Evolutionary conservation across 106 monocot species (phyloP).

Genomic region (Allium sativum): DNA sequence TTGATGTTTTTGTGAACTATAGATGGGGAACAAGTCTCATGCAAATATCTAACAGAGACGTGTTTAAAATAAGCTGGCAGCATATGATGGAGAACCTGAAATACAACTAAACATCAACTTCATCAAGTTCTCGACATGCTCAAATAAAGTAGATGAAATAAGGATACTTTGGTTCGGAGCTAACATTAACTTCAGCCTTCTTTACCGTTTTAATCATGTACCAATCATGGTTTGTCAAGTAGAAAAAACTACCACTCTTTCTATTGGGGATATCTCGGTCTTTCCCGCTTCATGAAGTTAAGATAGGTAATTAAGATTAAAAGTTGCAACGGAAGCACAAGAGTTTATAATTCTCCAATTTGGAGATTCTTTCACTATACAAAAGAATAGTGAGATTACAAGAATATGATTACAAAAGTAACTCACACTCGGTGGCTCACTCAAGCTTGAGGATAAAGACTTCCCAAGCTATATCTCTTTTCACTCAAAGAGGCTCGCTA

Average conservation of each 20-base stretch:
- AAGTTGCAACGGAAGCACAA: too few relatives aligned
- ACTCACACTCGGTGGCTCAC: too few relatives aligned
- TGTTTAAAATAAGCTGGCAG: conserved; percentile 89
- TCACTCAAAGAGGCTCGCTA: too few relatives aligned
- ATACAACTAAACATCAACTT: not conserved
- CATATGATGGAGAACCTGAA: conserved; percentile 82
- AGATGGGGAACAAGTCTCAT: conserved; percentile 45
- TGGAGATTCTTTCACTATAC: too few relatives aligned
- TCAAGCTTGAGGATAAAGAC: too few relatives aligned
- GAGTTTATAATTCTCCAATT: too few relatives aligned
- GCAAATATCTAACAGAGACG: conserved; percentile 46
- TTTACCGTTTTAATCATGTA: conserved; percentile 98
- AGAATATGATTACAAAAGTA: too few relatives aligned
- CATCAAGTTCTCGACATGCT: not conserved
- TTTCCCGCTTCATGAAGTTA: too few relatives aligned
- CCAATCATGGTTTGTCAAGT: conserved; percentile 72
- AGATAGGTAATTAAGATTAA: too few relatives aligned
- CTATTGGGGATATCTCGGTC: too few relatives aligned
- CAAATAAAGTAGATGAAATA: not conserved
- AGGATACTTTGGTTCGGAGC: conserved; percentile 7
- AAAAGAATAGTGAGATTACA: too few relatives aligned
- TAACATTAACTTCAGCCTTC: conserved; percentile 83
- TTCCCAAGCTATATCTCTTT: too few relatives aligned
- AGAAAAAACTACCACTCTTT: conserved; percentile 97
- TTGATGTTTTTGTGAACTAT: conserved; percentile 57